Conservation (phyloP, 805 yeast genomes). For the Candida methanosorbosa region DNA sequence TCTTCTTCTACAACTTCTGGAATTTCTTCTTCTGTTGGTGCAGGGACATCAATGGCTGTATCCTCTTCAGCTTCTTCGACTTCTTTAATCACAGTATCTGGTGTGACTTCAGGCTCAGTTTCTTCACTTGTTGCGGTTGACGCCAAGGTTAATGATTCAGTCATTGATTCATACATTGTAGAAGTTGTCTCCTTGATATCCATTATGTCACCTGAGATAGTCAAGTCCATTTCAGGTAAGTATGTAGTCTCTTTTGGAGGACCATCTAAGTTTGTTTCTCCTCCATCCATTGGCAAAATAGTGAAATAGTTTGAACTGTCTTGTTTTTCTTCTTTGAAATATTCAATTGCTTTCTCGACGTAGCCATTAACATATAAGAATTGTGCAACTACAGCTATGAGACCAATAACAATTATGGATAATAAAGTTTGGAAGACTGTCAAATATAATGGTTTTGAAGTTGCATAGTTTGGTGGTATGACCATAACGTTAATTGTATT, state of each 20-base stretch:
- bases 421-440: slow-evolving; percentile 18
- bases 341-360: slow-evolving; percentile 11
- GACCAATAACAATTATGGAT: slow-evolving; percentile 14
- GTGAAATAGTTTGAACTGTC: slow-evolving; percentile 27
- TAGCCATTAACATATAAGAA: slow-evolving; percentile 21
- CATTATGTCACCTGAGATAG: slow-evolving; percentile 4
- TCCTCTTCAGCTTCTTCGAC: not conserved
- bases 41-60: not conserved
- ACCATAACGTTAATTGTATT: slow-evolving; percentile 56
- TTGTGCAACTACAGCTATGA: slow-evolving; percentile 18
- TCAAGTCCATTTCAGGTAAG: slow-evolving; percentile 6
- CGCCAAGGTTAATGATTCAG: not conserved
- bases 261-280: slow-evolving; percentile 10
- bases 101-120: not conserved
- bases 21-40: slow-evolving; percentile 1
- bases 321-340: slow-evolving; percentile 17
- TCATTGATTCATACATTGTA: too few relatives aligned
- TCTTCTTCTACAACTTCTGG: not conserved
- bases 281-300: slow-evolving; percentile 19
- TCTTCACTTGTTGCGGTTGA: not conserved
- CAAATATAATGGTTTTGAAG: slow-evolving; percentile 26
- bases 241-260: slow-evolving; percentile 12
- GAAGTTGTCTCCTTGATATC: not conserved
- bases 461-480: slow-evolving; percentile 43
- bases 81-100: not conserved